Evolutionary conservation across 495 filamentous ascomycete species (phyloP).

Genomic region (Sphaerosporella brunnea): DNA sequence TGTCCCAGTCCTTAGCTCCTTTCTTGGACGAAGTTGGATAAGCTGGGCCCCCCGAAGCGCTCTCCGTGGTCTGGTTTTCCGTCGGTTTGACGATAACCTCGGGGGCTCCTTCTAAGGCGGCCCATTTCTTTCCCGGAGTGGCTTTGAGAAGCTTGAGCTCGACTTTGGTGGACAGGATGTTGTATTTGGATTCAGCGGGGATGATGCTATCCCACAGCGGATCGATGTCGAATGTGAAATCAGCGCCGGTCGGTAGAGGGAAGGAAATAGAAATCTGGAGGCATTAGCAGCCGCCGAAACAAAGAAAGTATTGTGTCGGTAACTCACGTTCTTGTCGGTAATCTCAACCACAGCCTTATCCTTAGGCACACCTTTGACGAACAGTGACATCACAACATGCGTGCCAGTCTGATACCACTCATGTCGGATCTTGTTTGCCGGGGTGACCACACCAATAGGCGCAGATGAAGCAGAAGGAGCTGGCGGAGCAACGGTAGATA

Average conservation of each 20-base stretch:
- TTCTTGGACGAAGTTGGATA: constrained; percentile 80
- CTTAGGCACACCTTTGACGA: constrained; percentile 53
- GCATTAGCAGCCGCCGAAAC: constrained; percentile 18
- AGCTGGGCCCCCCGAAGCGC: constrained; percentile 31
- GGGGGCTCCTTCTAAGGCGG: constrained; percentile 40
- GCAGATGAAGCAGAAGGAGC: constrained; percentile 4
- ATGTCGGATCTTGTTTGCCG: constrained; percentile 48
- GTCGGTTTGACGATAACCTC: constrained; percentile 14
- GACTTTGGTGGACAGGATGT: constrained; percentile 63
- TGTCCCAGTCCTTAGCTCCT: constrained; percentile 88
- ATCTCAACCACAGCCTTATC: constrained; percentile 43
- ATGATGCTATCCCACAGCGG: constrained; percentile 55
- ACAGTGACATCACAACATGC: constrained; percentile 48
- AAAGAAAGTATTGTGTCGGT: too few relatives aligned
- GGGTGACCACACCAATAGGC: constrained; percentile 32
- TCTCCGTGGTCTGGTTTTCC: not conserved
- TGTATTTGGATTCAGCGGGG: constrained; percentile 38
- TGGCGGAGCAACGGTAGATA: not conserved
- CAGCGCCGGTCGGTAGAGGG: constrained; percentile 39
- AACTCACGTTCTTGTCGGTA: constrained; percentile 23
- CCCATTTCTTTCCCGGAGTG: constrained; percentile 56
- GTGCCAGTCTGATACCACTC: constrained; percentile 64
- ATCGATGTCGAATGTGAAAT: constrained; percentile 49
- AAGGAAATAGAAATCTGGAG: constrained; percentile 45
- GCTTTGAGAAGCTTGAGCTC: constrained; percentile 62